phyloP scores from a whole-genome alignment of 768 basidiomycete species.

The Tulasnella sp. region DNA sequence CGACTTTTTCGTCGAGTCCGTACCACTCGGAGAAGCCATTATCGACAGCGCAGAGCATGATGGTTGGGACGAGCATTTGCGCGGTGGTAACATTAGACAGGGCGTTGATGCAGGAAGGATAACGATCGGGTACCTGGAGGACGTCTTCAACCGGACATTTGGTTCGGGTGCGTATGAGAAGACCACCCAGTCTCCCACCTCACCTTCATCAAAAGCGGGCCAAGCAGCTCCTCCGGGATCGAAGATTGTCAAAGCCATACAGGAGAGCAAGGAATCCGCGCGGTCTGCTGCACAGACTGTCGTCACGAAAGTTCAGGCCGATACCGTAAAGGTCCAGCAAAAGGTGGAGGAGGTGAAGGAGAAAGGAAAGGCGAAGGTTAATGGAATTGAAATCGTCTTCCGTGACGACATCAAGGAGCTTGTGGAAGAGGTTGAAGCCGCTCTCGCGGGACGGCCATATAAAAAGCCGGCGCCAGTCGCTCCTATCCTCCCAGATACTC shows the following conservation, averaged over 20 bases:
- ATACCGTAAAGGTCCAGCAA: slow-evolving; percentile 44
- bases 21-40: slow-evolving; percentile 73
- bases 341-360: slow-evolving; percentile 47
- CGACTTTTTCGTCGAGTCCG: slow-evolving; percentile 75
- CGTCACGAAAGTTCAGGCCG: slow-evolving; percentile 33
- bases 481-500: slow-evolving; percentile 28
- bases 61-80: slow-evolving; percentile 56
- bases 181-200: neutral
- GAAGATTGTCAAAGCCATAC: slow-evolving; percentile 30
- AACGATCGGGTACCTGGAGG: slow-evolving; percentile 21
- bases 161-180: slow-evolving; percentile 21
- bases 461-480: slow-evolving; percentile 32
- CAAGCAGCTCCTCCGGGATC: slow-evolving; percentile 21
- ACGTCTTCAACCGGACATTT: slow-evolving; percentile 23
- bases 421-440: slow-evolving; percentile 26
- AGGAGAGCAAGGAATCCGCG: slow-evolving; percentile 39
- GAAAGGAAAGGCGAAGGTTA: slow-evolving; percentile 43
- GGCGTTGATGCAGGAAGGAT: slow-evolving; percentile 23
- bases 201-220: neutral
- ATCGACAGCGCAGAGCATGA: slow-evolving; percentile 77
- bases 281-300: slow-evolving; percentile 12
- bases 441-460: slow-evolving; percentile 31
- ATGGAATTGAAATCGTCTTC: slow-evolving; percentile 26
- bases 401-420: slow-evolving; percentile 31
- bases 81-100: neutral